Conservation (phyloP, 1,284 basidiomycete species). For the Trichosporon sp. region DNA sequence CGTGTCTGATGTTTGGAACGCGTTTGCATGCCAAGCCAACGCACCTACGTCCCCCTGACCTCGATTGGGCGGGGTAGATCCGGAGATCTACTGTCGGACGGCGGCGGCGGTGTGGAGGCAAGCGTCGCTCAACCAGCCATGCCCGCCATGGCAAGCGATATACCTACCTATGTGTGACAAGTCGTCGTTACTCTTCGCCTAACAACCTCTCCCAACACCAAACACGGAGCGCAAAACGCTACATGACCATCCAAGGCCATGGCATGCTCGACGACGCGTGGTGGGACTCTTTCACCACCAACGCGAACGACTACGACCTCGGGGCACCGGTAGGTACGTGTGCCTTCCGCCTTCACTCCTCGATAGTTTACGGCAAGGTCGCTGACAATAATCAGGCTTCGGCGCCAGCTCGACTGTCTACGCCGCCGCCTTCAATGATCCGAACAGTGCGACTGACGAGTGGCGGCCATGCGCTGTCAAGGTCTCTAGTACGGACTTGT, state of each 20-base stretch:
- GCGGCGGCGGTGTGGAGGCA: neutral
- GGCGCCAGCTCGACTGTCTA: conserved; percentile 42
- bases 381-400: conserved; percentile 28
- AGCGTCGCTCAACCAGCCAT: neutral
- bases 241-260: conserved; percentile 7
- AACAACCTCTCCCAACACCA: neutral
- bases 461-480: conserved; percentile 37
- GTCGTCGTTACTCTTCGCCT: neutral
- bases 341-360: conserved; percentile 11
- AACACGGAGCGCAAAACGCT: neutral
- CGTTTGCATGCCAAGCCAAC: neutral
- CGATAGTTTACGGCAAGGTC: neutral
- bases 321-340: conserved; percentile 37
- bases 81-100: neutral
- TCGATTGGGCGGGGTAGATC: neutral
- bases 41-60: neutral
- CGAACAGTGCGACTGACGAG: conserved; percentile 6
- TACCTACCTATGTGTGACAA: neutral
- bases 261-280: conserved; percentile 34
- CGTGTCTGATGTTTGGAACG: neutral
- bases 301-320: conserved; percentile 35
- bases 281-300: conserved; percentile 29
- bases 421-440: conserved; percentile 26
- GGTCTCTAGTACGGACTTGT: conserved; percentile 34
- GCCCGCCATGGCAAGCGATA: neutral